A percentile compares a stretch with the other conserved stretches of the same genome.
phyloP scores from a whole-genome alignment of 177 flowering plant species.

The Vitis hybrid region DNA sequence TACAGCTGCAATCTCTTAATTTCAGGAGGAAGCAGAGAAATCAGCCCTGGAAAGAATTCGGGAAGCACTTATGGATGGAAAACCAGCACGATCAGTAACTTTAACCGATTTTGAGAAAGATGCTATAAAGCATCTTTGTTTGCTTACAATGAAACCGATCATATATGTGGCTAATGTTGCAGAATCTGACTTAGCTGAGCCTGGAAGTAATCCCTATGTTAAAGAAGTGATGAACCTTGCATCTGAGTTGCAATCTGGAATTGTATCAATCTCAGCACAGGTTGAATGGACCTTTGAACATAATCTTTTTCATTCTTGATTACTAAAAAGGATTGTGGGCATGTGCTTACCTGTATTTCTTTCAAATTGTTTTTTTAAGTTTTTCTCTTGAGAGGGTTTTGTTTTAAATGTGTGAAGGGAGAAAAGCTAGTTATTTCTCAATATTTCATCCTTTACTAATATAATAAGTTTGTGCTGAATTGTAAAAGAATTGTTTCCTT shows the following conservation, averaged over 20 bases:
- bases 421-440: not conserved
- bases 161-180: conserved; percentile 94
- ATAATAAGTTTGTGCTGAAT: too few relatives aligned
- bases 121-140: conserved; percentile 80
- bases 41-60: conserved; percentile 81
- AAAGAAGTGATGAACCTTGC: conserved; percentile 68
- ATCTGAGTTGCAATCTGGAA: conserved; percentile 70
- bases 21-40: conserved; percentile 92
- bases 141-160: conserved; percentile 95
- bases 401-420: not conserved
- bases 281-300: conserved; percentile 29
- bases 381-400: not conserved
- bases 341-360: not conserved
- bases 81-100: conserved; percentile 89
- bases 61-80: conserved; percentile 84
- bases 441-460: too few relatives aligned
- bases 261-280: conserved; percentile 92
- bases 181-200: conserved; percentile 83
- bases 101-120: conserved; percentile 84
- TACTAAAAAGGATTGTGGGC: not conserved
- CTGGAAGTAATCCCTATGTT: conserved; percentile 65
- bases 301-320: not conserved
- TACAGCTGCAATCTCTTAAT: conserved; percentile 1
- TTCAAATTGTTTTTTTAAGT: not conserved
- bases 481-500: not conserved